Percentiles rank a stretch among this genome's conserved stretches.
These are phyloP conservation scores for Ascochyta clinopodiicola DNA, from an alignment of 2,329 filamentous ascomycete genomes.

Conservation along the genomic window DNA sequence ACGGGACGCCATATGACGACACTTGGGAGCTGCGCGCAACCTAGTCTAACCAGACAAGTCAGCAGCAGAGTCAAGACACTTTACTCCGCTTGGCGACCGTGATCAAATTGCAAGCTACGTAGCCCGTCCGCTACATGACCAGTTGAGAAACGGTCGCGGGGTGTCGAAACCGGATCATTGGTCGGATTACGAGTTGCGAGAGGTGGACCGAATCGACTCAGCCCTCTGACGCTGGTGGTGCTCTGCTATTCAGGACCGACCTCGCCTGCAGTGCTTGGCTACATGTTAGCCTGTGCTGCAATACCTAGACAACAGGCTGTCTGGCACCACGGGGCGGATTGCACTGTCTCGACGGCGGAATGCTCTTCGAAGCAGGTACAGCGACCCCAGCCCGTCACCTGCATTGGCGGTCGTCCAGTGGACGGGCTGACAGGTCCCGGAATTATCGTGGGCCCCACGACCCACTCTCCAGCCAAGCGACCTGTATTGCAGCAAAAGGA, in stretches of 20 bases:
- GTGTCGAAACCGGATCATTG: slow-evolving; percentile 20
- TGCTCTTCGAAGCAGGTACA: slow-evolving; percentile 33
- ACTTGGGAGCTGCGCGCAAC: slow-evolving; percentile 8
- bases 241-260: background rate
- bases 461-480: slow-evolving; percentile 11
- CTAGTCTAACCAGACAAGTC: slow-evolving; percentile 18
- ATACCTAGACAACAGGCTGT: background rate
- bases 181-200: slow-evolving; percentile 17
- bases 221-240: slow-evolving; percentile 19
- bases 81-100: slow-evolving; percentile 36
- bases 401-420: slow-evolving; percentile 18
- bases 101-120: slow-evolving; percentile 23
- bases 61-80: slow-evolving; percentile 15
- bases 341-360: slow-evolving; percentile 20
- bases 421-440: slow-evolving; percentile 29
- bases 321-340: slow-evolving; percentile 4
- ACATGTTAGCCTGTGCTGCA: slow-evolving; percentile 14
- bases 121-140: slow-evolving; percentile 22
- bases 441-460: slow-evolving; percentile 18
- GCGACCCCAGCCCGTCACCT: slow-evolving; percentile 18
- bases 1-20: slow-evolving; percentile 29
- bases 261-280: slow-evolving; percentile 8
- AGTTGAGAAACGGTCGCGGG: slow-evolving; percentile 15
- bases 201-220: slow-evolving; percentile 10
- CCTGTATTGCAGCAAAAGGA: slow-evolving; percentile 32